Evolutionary conservation across 345 rosid genomes (phyloP), one percentile per base, ranked within the genome.

Genomic region (Turnera subulata): DNA sequence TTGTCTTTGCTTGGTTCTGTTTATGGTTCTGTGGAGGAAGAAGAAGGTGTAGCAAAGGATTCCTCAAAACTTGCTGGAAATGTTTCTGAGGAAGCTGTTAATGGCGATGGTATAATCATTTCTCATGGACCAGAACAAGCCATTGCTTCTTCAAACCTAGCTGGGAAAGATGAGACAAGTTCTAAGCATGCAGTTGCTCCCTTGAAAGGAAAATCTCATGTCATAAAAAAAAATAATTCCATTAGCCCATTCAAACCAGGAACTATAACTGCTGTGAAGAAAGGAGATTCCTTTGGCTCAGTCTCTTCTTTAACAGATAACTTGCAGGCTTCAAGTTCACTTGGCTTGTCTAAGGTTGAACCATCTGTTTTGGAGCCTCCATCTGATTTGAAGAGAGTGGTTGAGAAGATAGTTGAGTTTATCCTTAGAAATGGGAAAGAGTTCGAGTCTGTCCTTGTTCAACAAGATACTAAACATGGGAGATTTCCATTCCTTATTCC

Each of bases 381-480:
- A 59, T 57, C 76, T 63, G 97, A 92, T 66, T 56, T 85, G 79
- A 92, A 86, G 82, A 86, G 84, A 71, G 86, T 67, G 55, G 77
- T 92, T 60, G 85, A 89, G 45, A 92, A 87, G 84, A 92, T 92
- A 65, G 96, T 92, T 38, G 97, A 92, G 73, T 92, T 92, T 79
- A 82, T 89, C 48, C 49, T 76, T 50, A 86, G 73, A 72, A 92
- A 92, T 43, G 98, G 98, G 67, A 85, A 69, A 71, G 81, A 85
- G 66, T 81, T 92, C 75, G 97, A 89, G 75, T 68, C 91, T 6
- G 81, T 86, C 67, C 89, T 92, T 61, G 75, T 80, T 65, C 89
- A 86, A 58, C 98, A 89, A 74, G 97, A 89, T 68, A 80, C 64
- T 59, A 82, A 75, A 53, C 77, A 76, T 54, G 96, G 92, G 70